A percentile compares a stretch with the other conserved stretches of the same genome.
These are phyloP conservation scores for Royoungia palumana DNA, from an alignment of 768 basidiomycete genomes.

Conservation along the genomic window DNA sequence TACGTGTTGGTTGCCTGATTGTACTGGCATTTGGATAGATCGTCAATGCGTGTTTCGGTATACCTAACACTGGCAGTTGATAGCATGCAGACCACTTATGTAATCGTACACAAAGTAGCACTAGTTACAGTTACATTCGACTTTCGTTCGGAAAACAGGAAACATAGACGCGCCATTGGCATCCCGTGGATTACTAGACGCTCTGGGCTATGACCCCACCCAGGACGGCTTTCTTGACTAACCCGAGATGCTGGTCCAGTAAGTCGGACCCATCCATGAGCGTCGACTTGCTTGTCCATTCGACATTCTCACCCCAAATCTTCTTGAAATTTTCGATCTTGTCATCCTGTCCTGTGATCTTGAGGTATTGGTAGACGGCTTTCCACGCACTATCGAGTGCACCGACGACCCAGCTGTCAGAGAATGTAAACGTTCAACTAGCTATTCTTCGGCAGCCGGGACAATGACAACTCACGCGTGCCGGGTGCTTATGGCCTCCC, in stretches of 20 bases:
- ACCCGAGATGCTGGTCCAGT: constrained; percentile 7
- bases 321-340: constrained; percentile 18
- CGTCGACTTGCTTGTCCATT: constrained; percentile 21
- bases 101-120: too few relatives aligned
- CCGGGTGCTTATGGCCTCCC: constrained; percentile 13
- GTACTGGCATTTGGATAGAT: too few relatives aligned
- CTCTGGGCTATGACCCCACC: constrained; percentile 1
- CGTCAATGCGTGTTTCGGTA: too few relatives aligned
- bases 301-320: constrained; percentile 31
- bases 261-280: not conserved
- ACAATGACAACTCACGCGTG: constrained; percentile 9
- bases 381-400: constrained; percentile 38
- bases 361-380: constrained; percentile 29
- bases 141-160: not conserved
- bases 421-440: constrained; percentile 23
- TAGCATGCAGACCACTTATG: too few relatives aligned
- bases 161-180: too few relatives aligned
- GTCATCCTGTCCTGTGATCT: constrained; percentile 7
- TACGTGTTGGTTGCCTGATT: too few relatives aligned
- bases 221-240: not conserved
- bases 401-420: constrained; percentile 38
- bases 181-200: not conserved
- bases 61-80: too few relatives aligned
- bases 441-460: not conserved
- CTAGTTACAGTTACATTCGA: too few relatives aligned